Evolutionary conservation across 441 rosid genomes (phyloP).

Genomic region (Aquilaria agallochum): DNA sequence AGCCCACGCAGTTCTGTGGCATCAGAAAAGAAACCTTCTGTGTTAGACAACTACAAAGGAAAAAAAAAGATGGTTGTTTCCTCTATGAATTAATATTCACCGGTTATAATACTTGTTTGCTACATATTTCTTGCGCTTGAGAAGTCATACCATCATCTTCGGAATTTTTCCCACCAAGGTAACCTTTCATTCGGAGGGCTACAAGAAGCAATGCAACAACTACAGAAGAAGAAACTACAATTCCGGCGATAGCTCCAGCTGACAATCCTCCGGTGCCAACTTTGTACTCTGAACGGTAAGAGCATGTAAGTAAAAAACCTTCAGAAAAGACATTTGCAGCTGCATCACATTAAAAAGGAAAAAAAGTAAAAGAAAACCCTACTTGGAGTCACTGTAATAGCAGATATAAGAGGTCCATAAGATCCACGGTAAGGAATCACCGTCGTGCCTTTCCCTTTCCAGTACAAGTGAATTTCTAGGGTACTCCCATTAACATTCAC

Average conservation of each 20-base stretch:
- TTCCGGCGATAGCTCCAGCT: constrained; percentile 63
- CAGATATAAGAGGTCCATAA: constrained; percentile 91
- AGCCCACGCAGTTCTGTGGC: constrained; percentile 50
- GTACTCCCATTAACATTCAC: constrained; percentile 54
- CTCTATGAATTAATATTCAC: neutral
- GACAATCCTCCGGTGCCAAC: constrained; percentile 60
- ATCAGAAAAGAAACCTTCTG: neutral
- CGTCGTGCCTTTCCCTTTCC: constrained; percentile 86
- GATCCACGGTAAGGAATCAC: constrained; percentile 61
- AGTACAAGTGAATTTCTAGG: constrained; percentile 66
- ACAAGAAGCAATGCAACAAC: constrained; percentile 29
- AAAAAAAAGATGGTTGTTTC: neutral
- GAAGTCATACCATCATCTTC: constrained; percentile 43
- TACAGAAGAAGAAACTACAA: constrained; percentile 42
- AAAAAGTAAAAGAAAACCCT: constrained; percentile 14
- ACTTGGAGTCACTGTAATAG: constrained; percentile 75
- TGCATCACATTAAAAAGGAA: neutral
- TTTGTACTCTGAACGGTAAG: constrained; percentile 45
- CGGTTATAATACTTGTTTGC: neutral
- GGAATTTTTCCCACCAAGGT: constrained; percentile 43
- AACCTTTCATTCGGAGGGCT: constrained; percentile 47
- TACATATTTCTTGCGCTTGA: neutral
- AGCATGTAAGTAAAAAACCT: neutral
- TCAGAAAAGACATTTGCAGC: neutral
- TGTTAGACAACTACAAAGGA: neutral